Percentiles rank a stretch among this genome's conserved stretches.
Evolutionary conservation across 371 early-diverging fungal species (phyloP).

Genomic region (Massospora cicadina): DNA sequence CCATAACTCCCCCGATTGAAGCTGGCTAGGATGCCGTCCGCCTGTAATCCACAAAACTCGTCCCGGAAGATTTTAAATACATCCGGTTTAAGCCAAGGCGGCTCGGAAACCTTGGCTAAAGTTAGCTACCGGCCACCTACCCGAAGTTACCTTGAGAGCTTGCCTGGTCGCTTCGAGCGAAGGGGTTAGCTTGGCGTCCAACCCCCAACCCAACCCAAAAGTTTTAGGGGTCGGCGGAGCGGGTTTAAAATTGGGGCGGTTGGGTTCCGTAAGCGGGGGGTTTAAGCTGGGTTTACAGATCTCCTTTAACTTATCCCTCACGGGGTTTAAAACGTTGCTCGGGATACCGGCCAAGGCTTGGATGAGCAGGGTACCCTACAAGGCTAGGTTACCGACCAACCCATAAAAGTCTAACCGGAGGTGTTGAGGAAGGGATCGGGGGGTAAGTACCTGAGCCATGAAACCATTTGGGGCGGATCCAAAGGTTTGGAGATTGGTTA

Average conservation of each 20-base stretch:
- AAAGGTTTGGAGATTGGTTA: not conserved
- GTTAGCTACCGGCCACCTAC: not conserved
- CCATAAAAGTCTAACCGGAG: not conserved
- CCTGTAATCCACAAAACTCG: not conserved
- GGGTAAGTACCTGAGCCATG: not conserved
- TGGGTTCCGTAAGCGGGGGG: not conserved
- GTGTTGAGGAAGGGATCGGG: too few relatives aligned
- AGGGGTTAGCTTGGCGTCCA: not conserved
- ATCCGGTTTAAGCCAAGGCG: not conserved
- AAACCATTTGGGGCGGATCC: not conserved
- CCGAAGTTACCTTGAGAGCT: not conserved
- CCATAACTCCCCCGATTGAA: not conserved
- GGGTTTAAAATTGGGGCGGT: not conserved
- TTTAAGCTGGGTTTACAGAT: not conserved
- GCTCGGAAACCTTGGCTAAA: not conserved
- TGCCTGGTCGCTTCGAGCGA: not conserved
- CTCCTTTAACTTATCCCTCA: not conserved
- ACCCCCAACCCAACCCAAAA: not conserved
- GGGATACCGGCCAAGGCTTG: not conserved
- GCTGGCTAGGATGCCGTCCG: not conserved
- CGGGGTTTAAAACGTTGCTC: not conserved
- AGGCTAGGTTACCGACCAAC: not conserved
- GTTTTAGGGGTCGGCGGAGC: not conserved
- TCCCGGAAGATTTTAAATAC: not conserved
- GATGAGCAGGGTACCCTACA: not conserved